Percentiles rank a stretch among this genome's conserved stretches.
Evolutionary conservation across 805 yeast species (phyloP).

Genomic region (Naumovozyma castellii): DNA sequence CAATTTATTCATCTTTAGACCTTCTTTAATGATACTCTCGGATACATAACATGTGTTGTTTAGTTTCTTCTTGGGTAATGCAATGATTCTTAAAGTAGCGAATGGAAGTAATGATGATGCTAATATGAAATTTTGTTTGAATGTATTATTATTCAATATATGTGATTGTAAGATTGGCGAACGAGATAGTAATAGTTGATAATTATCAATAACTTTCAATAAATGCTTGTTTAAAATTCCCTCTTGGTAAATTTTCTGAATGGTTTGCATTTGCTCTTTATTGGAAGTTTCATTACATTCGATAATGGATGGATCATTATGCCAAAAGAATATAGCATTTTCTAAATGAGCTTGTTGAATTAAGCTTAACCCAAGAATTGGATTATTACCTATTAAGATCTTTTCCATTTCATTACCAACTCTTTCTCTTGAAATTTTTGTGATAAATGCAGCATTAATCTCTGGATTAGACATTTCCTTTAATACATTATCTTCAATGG

Average conservation of each 20-base stretch:
- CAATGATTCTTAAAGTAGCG: conserved; percentile 14
- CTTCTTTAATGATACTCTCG: conserved; percentile 52
- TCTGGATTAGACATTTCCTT: conserved; percentile 53
- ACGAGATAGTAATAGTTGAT: conserved; percentile 3
- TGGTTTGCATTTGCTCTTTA: conserved; percentile 9
- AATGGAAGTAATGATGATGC: conserved; percentile 19
- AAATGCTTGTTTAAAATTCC: conserved; percentile 12
- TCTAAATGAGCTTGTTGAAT: conserved; percentile 48
- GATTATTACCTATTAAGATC: conserved; percentile 54
- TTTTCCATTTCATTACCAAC: conserved; percentile 80
- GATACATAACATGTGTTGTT: conserved; percentile 24
- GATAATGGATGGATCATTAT: conserved; percentile 16
- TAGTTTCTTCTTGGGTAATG: conserved; percentile 20
- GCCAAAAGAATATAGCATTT: conserved; percentile 47
- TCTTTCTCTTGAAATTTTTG: conserved; percentile 82
- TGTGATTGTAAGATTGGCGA: conserved; percentile 4
- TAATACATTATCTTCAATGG: conserved; percentile 48
- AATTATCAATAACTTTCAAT: conserved; percentile 4
- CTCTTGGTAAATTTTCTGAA: conserved; percentile 10
- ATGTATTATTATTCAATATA: conserved; percentile 2
- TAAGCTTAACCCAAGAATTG: conserved; percentile 52
- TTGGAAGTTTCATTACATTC: conserved; percentile 18
- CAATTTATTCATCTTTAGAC: conserved; percentile 52
- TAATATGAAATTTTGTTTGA: conserved; percentile 16
- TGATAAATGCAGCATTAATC: conserved; percentile 48